Conservation (phyloP, 768 basidiomycete species). For the Mycena olivaceomarginata region DNA sequence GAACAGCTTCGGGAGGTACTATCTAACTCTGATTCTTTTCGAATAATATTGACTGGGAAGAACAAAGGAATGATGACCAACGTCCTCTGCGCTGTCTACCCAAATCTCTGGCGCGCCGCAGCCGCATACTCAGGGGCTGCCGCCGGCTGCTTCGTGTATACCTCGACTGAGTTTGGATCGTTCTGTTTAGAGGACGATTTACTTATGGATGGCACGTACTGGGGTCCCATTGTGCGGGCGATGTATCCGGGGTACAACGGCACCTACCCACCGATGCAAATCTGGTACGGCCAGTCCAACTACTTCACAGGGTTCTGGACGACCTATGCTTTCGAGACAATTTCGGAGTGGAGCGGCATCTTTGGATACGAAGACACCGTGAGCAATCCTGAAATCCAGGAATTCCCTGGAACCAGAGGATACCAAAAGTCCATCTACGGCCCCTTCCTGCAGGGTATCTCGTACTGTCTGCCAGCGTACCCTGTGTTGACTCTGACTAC, state of each 20-base stretch:
- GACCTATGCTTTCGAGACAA: constrained; percentile 58
- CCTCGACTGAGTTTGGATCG: constrained; percentile 1
- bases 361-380: constrained; percentile 60
- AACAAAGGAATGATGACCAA: constrained; percentile 73
- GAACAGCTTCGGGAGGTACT: constrained; percentile 67
- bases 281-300: constrained; percentile 69
- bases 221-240: constrained; percentile 63
- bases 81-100: constrained; percentile 72
- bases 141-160: constrained; percentile 66
- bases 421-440: no score
- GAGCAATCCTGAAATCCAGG: no score
- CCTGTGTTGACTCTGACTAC: not conserved
- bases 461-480: not conserved
- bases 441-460: no score
- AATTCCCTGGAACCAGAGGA: no score
- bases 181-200: constrained; percentile 56
- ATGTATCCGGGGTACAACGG: constrained; percentile 75
- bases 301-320: constrained; percentile 63
- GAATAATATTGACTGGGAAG: not conserved
- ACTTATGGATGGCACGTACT: constrained; percentile 69
- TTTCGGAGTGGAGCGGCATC: constrained; percentile 71
- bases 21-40: not conserved
- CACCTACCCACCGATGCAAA: constrained; percentile 67
- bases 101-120: constrained; percentile 71
- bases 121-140: constrained; percentile 73